A percentile compares a stretch with the other conserved stretches of the same genome.
phyloP scores from a whole-genome alignment of 257 asterid genomes.

The Paraleonurus japonicus region DNA sequence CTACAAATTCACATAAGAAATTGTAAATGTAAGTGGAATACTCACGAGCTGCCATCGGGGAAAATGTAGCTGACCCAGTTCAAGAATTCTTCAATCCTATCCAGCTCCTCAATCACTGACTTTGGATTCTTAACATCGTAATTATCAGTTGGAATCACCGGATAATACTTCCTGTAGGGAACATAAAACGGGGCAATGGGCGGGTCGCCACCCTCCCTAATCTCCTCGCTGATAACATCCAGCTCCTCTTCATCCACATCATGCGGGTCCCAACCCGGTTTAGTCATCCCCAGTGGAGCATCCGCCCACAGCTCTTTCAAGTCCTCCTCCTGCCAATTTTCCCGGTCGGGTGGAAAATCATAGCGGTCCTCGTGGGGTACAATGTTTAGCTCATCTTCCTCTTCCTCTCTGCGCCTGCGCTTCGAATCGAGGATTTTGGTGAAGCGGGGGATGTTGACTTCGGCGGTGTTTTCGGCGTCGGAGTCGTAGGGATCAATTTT shows the following conservation, averaged over 20 bases:
- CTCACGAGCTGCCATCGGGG: constrained; percentile 87
- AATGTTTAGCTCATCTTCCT: constrained; percentile 42
- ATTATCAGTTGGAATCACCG: constrained; percentile 65
- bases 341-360: constrained; percentile 78
- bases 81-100: constrained; percentile 96
- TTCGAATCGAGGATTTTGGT: constrained; percentile 45
- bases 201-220: constrained; percentile 65
- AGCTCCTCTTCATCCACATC: constrained; percentile 66
- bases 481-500: constrained; percentile 22
- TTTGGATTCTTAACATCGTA: constrained; percentile 56
- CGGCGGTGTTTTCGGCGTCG: constrained; percentile 48
- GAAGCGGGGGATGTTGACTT: constrained; percentile 46
- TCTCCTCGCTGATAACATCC: constrained; percentile 39
- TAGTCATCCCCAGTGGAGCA: constrained; percentile 65
- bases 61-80: constrained; percentile 95
- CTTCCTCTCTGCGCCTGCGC: constrained; percentile 28
- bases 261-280: constrained; percentile 92
- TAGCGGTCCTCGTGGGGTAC: constrained; percentile 47
- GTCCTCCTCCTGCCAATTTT: constrained; percentile 90
- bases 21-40: constrained; percentile 18
- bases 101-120: constrained; percentile 88
- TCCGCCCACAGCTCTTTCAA: constrained; percentile 94
- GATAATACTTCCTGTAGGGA: constrained; percentile 80
- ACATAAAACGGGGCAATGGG: constrained; percentile 90
- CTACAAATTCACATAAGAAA: background rate